phyloP scores from a whole-genome alignment of 169 alveolate species.

The Plasmodium reichenowi region DNA sequence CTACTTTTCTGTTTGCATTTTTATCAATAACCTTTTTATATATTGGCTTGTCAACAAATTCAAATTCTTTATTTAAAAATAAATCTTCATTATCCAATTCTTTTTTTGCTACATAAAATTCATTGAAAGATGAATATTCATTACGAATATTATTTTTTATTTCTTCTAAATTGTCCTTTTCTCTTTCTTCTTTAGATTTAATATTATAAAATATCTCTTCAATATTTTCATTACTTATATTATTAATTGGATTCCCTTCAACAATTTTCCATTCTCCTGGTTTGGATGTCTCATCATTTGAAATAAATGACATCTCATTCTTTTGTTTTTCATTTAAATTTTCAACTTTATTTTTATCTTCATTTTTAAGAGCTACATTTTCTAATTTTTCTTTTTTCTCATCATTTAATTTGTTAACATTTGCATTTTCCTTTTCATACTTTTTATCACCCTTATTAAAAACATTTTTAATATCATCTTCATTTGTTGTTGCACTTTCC shows the following conservation, averaged over 20 bases:
- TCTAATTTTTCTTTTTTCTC: not conserved
- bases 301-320: no score
- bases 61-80: conserved; percentile 67
- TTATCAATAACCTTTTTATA: conserved; percentile 60
- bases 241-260: conserved; percentile 17
- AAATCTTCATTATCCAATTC: conserved; percentile 63
- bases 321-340: no score
- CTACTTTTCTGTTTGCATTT: conserved; percentile 52
- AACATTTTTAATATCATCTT: no score
- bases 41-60: conserved; percentile 66
- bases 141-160: conserved; percentile 39
- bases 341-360: not conserved
- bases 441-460: no score
- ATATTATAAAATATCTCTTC: conserved; percentile 66
- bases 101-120: conserved; percentile 69
- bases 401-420: not conserved
- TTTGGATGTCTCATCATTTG: conserved; percentile 27
- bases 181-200: conserved; percentile 51
- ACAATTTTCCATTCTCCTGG: conserved; percentile 71
- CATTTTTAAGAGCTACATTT: not conserved
- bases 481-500: not conserved
- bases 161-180: conserved; percentile 28
- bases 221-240: conserved; percentile 45
- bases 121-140: conserved; percentile 56
- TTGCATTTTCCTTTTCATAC: conserved; percentile 2